Base-by-base conservation (phyloP, 441 rosid species). In the Omphalea diandra region DNA sequence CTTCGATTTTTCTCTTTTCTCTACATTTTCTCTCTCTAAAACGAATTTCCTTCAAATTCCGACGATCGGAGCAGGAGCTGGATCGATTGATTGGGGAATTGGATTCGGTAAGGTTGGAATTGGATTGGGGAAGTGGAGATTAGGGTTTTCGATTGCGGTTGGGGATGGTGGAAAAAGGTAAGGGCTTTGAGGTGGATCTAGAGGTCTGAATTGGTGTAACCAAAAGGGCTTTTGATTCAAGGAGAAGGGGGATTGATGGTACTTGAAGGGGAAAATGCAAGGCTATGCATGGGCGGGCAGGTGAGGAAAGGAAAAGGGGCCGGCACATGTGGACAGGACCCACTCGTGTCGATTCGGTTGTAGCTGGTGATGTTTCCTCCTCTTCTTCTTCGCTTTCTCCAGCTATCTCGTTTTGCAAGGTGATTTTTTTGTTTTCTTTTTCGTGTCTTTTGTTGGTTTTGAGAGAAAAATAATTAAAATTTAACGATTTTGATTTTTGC, bases 301-400 rank as follows among this genome's bases (percentile, higher is more conserved):
- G 78, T 79, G 84, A 81, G 80, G 79, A 76, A 81, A 73, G 84
- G 79, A 76, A 79, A 63, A 80, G 46, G 63, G 65, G 76, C 71
- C 88, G 76, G 94, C 97, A 84, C 87, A 89, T 94, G 97, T 86
- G 82, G 85, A 80, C 80, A 64, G 86, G 76, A 80, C 85, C 87
- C 73, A 67, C 83, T 33, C 90, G 90, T 87, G 75, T 57, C 73
- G 83, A 83, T 75, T 75, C 80, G 73, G 75, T 69, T 71, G 75
- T 82, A 62, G 86, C 73, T 67, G 82, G 77, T 77, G 87, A 68
- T 72, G 83, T 64, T 75, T 76, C 75, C 74, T 80, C 81, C 50
- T 80, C 86, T 65, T 82, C 75, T 73, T 75, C 85, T 1, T 76
- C 84, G 41, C 44, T 79, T 10, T 80, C 86, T 77, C 77, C 88